phyloP scores from a whole-genome alignment of 108 stramenopile genomes.

The Thalassiosira profunda region DNA sequence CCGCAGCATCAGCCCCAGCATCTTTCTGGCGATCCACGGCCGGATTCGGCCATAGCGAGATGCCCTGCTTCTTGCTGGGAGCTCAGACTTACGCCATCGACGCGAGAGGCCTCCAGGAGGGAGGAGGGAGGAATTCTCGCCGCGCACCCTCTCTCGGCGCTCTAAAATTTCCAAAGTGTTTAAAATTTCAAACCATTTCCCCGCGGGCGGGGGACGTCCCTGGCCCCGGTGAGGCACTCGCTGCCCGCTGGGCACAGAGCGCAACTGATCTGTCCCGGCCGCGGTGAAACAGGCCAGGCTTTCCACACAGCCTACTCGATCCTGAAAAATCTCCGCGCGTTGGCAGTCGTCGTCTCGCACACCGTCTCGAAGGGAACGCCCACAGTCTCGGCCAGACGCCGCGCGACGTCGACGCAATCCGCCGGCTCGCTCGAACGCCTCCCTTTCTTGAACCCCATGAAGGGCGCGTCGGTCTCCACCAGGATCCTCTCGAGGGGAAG shows the following conservation, averaged over 20 bases:
- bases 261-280: slow-evolving; percentile 59
- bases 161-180: too few relatives aligned
- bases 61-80: too few relatives aligned
- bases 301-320: too few relatives aligned
- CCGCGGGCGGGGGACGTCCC: slow-evolving; percentile 83
- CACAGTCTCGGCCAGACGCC: slow-evolving; percentile 32
- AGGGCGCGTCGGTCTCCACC: slow-evolving; percentile 65
- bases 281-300: slow-evolving; percentile 87
- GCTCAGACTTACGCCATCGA: too few relatives aligned
- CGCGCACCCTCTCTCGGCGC: too few relatives aligned
- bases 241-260: slow-evolving; percentile 79
- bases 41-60: too few relatives aligned
- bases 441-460: slow-evolving; percentile 54
- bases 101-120: too few relatives aligned
- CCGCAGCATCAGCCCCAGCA: too few relatives aligned
- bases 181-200: too few relatives aligned
- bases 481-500: slow-evolving; percentile 51
- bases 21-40: too few relatives aligned
- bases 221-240: slow-evolving; percentile 80
- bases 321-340: slow-evolving; percentile 9
- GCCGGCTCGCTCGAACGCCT: slow-evolving; percentile 42
- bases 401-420: slow-evolving; percentile 53
- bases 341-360: slow-evolving; percentile 12
- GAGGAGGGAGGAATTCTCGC: too few relatives aligned
- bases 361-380: slow-evolving; percentile 39